Evolutionary conservation across 768 basidiomycete species (phyloP).

Genomic region (Boletus vinaceobasis): DNA sequence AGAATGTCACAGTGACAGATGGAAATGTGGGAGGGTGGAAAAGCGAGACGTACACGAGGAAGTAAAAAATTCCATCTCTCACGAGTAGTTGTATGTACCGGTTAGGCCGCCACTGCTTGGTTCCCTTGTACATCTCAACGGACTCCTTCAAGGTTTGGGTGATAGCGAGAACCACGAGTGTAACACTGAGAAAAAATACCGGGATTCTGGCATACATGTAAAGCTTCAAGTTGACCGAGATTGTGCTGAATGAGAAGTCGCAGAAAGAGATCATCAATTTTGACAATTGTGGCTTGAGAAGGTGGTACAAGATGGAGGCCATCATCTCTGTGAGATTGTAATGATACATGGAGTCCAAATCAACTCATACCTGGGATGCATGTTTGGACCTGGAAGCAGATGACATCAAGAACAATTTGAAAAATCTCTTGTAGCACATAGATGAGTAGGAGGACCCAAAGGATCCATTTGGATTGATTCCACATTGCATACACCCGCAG

Average conservation of each 20-base stretch:
- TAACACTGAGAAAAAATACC: neutral
- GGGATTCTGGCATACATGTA: neutral
- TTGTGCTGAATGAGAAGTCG: fast-evolving
- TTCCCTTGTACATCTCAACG: no score
- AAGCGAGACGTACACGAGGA: no score
- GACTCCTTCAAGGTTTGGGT: neutral
- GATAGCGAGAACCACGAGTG: neutral
- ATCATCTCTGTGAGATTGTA: neutral
- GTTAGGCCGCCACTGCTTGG: no score
- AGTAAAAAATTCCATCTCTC: no score
- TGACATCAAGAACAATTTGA: neutral
- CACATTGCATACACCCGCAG: neutral
- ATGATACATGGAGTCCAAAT: neutral
- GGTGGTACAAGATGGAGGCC: neutral
- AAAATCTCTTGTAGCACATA: neutral
- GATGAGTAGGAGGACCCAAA: neutral
- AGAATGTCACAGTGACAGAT: no score
- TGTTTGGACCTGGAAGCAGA: neutral
- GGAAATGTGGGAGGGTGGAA: no score
- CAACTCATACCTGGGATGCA: neutral
- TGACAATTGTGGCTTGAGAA: neutral
- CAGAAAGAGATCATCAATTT: neutral
- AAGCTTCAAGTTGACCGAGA: neutral
- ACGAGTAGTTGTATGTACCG: no score
- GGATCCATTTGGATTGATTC: neutral